Base-by-base conservation (phyloP, 306 rosid species). In the Vicia faba region DNA sequence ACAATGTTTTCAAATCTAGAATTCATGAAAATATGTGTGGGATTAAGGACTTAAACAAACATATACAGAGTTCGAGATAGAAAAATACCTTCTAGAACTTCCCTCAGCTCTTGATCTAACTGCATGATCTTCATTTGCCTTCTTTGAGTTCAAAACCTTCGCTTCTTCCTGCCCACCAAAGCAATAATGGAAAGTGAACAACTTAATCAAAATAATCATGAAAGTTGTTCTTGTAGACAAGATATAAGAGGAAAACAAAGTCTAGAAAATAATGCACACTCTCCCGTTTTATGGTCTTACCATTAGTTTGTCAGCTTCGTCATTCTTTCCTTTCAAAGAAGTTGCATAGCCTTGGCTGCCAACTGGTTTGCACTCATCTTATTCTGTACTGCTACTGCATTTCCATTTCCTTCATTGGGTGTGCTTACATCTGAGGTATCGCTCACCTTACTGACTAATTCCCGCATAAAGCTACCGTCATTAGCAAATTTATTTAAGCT, bases 281-380 rank as follows among this genome's bases (percentile, higher is more conserved):
- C 68, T 68, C 59, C 38, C 36, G 31, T 73, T 10, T 50, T 40
- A 57, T 66, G 70, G 62, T 3, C 85, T 69, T 77, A 92, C 96
- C 93, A 86, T 56, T 61, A 92, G 81, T 80, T 77, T 84, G 19
- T 89, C 84, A 4, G 96, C 98, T 86, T 92, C 98, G 46, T 86
- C 91, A 61, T 84, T 87, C 80, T 87, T 87, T 77, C 98, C 98
- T 80, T 89, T 92, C 80, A 89, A 62, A 67, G 89, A 77, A 92
- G 91, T 67, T 92, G 98, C 82, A 87, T 71, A 25, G 93, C 98
- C 88, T 89, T 89, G n/a, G 98, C 96, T 65, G 98, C 98, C 80
- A 89, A 77, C 81, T 92, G 96, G 72, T 92, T 92, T 26, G 87
- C 98, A 71, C 88, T 92, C 73, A 84, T 67, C 67, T 61, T 85